phyloP scores from a whole-genome alignment of 73 alveolate species.

The Paramecium sexaurelia region DNA sequence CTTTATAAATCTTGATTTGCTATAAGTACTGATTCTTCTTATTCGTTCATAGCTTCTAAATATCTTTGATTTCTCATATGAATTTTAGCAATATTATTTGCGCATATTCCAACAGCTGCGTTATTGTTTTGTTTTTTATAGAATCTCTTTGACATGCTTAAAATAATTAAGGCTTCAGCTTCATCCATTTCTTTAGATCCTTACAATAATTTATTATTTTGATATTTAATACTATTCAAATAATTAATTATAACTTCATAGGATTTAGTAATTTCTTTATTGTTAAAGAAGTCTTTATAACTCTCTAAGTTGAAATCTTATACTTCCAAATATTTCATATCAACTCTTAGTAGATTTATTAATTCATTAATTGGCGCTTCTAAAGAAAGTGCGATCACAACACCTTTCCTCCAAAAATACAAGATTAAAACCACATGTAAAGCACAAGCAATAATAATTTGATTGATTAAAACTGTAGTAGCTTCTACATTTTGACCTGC shows the following conservation, averaged over 20 bases:
- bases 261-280: background rate
- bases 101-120: slow-evolving; percentile 51
- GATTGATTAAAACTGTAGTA: background rate
- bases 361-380: slow-evolving; percentile 11
- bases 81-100: slow-evolving; percentile 53
- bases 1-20: slow-evolving; percentile 41
- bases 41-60: slow-evolving; percentile 45
- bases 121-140: background rate
- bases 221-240: slow-evolving; percentile 26
- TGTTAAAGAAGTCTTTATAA: slow-evolving; percentile 26
- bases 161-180: slow-evolving; percentile 44
- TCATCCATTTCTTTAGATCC: slow-evolving; percentile 44
- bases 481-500: background rate
- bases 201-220: slow-evolving; percentile 4
- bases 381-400: slow-evolving; percentile 18
- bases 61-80: slow-evolving; percentile 57
- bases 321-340: slow-evolving; percentile 13
- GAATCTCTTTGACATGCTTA: slow-evolving; percentile 36
- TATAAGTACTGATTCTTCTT: slow-evolving; percentile 31
- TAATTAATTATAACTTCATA: slow-evolving; percentile 19
- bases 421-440: background rate
- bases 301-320: background rate
- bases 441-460: slow-evolving; percentile 10
- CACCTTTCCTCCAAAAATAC: slow-evolving; percentile 41
- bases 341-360: background rate